Evolutionary conservation across 345 rosid species (phyloP).

Genomic region (Raphanus sativus): DNA sequence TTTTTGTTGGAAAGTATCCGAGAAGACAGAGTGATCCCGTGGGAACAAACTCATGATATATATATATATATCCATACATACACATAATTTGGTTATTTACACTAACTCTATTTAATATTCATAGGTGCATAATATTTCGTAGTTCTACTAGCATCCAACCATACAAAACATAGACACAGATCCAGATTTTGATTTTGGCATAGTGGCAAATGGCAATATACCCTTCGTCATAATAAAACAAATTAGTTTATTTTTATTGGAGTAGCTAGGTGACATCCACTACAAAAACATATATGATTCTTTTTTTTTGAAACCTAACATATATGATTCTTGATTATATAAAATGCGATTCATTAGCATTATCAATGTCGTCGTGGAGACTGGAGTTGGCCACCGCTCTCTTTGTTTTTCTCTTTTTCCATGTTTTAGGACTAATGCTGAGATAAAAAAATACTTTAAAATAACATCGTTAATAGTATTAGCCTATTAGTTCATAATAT

Average conservation of each 20-base stretch:
- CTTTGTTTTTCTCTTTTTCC: conserved; percentile 7
- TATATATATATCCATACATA: conserved; percentile 16
- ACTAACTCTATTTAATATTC: conserved; percentile 11
- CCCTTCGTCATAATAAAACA: neutral
- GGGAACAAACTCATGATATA: conserved; percentile 12
- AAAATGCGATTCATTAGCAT: neutral
- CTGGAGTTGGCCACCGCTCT: conserved; percentile 30
- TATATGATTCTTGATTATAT: conserved; percentile 6
- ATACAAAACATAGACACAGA: conserved; percentile 34
- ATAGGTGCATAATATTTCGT: neutral
- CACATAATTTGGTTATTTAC: neutral
- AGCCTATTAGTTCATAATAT: neutral
- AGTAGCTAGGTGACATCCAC: conserved; percentile 26
- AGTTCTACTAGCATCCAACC: conserved; percentile 26
- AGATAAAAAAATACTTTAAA: conserved; percentile 3
- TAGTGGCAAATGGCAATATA: conserved; percentile 19
- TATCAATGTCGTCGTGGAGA: conserved; percentile 12
- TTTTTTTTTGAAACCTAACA: no score
- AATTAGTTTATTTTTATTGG: conserved; percentile 13
- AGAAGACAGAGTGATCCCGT: conserved; percentile 22
- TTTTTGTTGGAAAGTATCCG: conserved; percentile 36
- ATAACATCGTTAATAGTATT: neutral
- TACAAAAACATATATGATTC: conserved; percentile 18
- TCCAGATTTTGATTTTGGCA: conserved; percentile 42
- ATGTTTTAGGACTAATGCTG: conserved; percentile 1